Base-by-base conservation (phyloP, 139 green algal species). In the Chlamydomonas eustigma region DNA sequence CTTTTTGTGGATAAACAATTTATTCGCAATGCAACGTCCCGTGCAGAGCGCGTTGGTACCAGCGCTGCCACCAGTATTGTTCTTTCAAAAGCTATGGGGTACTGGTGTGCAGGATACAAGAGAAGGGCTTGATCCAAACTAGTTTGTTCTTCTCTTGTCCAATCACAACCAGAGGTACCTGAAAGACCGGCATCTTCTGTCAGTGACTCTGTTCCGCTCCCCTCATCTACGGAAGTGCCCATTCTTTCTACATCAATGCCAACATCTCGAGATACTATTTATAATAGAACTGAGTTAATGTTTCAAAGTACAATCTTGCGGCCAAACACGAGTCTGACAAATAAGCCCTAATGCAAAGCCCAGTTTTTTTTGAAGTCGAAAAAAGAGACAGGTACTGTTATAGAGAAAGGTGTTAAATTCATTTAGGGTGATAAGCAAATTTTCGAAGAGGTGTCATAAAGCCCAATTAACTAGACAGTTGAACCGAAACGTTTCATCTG, bases 1-100 rank as follows among this genome's bases (percentile, higher is more conserved):
- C 36, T 58, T 32, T 33, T 22, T 8, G 39, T n/a, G n/a, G n/a
- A n/a, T n/a, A n/a, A n/a, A n/a, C 51, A 67, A 4, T 31, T 33
- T 0, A 83, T 58, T 50, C 81, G 81, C 51, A 86, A 50, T 0
- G 81, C 81, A 30, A 86, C 81, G 18, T 86, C 81, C 0, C 81
- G 58, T 2, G 77, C 81, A 1, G 77, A 82, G 5, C 80, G 80
- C 58, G 51, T 81, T 2, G 77, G 81, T 1, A 86, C 32, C 28
- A 39, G 66, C 0, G 74, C 77, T 1, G 81, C 81, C 0, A 86
- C 58, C 2, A 74, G 51, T 0, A 83, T 76, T 51, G 71, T 83
- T 0, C 81, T 77, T 74, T 86, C 79, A 0, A 83, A 25, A 39
- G 12, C 50, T 1, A 58, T 32, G 3, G 58, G 51, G 67, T 77